Base-by-base conservation (phyloP, 192 early-diverging fungal species). In the Cladochytrium replicatum region DNA sequence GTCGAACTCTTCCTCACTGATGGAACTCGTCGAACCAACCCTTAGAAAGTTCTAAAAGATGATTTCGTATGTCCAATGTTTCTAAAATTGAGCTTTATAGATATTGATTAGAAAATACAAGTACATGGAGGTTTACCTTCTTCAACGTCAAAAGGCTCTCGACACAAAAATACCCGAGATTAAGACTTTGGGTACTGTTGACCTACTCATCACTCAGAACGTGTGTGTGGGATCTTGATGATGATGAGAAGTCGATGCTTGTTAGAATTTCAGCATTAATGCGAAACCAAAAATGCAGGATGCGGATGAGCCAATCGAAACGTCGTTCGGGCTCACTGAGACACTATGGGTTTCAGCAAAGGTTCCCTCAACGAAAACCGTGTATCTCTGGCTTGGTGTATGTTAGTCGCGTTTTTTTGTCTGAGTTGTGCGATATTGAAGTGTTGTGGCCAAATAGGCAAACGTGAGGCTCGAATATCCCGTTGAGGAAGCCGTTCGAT, bases 401-500 rank as follows among this genome's bases (percentile, higher is more conserved):
- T 55, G 75, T 61, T n/a, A n/a, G n/a, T 26, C 19, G 19, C 5
- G 13, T 5, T 11, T n/a, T 5, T 28, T 63, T 26, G 25, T 28
- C 41, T 29, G 3, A 2, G 3, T 19, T 23, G 17, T 6, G 27
- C 9, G 31, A 15, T 30, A 31, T 15, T 15, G 6, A 2, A 23
- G n/a, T n/a, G n/a, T n/a, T n/a, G n/a, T n/a, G n/a, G 24, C 17
- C 21, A 29, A 17, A 26, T 50, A 88, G 86, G 88, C 92, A 1
- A 98, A 98, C 60, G 90, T 95, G 9, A 98, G 95, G 94, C 72
- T 98, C 31, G 88, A 98, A 61, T 98, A 98, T 61, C 71, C 80
- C 3, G 77, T 83, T n/a, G 82, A 78, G 25, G 94, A 98, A 55
- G 92, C 94, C n/a, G n/a, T n/a, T n/a, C 13, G 59, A 74, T 34